A percentile compares a stretch with the other conserved stretches of the same genome.
Conservation (phyloP, 1,139 yeast species). For the Eremothecium coryli region DNA sequence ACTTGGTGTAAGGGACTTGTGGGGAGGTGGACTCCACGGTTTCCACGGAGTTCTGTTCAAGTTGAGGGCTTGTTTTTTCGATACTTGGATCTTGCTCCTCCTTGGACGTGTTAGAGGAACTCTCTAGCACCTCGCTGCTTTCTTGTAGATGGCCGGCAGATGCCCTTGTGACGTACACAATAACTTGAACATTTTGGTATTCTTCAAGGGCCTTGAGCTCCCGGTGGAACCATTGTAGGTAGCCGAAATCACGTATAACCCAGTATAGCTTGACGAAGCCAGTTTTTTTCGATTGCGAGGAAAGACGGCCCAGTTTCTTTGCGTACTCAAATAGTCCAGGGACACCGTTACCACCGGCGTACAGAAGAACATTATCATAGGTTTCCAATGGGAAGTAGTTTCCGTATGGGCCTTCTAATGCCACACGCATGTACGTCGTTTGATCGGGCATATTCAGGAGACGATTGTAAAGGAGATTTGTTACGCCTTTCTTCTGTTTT, state of each 20-base stretch:
- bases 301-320: constrained; percentile 17
- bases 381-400: constrained; percentile 42
- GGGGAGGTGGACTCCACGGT: neutral
- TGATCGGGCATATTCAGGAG: constrained; percentile 17
- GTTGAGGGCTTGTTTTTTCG: constrained; percentile 3
- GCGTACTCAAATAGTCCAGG: constrained; percentile 42
- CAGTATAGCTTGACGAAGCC: constrained; percentile 39
- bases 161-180: constrained; percentile 35
- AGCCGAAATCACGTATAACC: constrained; percentile 41
- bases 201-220: constrained; percentile 36
- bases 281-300: constrained; percentile 11
- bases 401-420: constrained; percentile 59
- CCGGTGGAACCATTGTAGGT: constrained; percentile 45
- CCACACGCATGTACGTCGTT: constrained; percentile 27
- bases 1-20: too few species aligned
- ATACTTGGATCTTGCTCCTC: constrained; percentile 8
- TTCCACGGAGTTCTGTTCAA: neutral
- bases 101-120: constrained; percentile 1
- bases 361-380: constrained; percentile 44
- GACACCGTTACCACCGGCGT: constrained; percentile 69
- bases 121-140: constrained; percentile 14
- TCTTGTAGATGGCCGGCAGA: too few species aligned
- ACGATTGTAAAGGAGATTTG: constrained; percentile 32
- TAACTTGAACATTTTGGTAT: constrained; percentile 32
- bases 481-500: constrained; percentile 40